phyloP scores from a whole-genome alignment of 176 grass and related monocot species.

The Carex kokanica region DNA sequence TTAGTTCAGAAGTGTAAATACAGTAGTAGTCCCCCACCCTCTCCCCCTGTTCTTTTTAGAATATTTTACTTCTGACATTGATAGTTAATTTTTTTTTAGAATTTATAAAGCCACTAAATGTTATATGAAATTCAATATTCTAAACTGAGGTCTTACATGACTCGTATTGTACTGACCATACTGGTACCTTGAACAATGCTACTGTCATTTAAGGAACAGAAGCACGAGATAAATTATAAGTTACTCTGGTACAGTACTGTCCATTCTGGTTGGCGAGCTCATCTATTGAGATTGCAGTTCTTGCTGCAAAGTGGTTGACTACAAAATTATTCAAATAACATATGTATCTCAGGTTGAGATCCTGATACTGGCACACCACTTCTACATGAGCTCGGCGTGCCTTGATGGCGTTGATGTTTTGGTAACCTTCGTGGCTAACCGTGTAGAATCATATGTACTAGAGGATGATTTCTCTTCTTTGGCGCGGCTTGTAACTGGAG shows the following conservation, averaged over 20 bases:
- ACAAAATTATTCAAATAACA: not conserved
- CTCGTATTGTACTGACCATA: not conserved
- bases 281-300: not conserved
- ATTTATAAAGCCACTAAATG: not conserved
- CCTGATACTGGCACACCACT: conserved; percentile 89
- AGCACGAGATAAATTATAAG: not conserved
- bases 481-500: conserved; percentile 57
- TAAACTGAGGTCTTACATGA: not conserved
- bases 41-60: conserved; percentile 9
- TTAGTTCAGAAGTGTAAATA: conserved; percentile 5
- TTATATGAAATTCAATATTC: conserved; percentile 2
- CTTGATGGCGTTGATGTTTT: conserved; percentile 93
- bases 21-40: not conserved
- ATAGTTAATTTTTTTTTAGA: conserved; percentile 35
- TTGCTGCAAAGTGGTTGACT: conserved; percentile 31
- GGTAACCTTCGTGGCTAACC: conserved; percentile 92
- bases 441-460: conserved; percentile 80
- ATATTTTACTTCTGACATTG: conserved; percentile 27
- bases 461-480: conserved; percentile 37
- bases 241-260: not conserved
- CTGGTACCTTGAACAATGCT: not conserved
- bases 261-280: not conserved
- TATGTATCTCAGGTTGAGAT: conserved; percentile 74
- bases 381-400: conserved; percentile 86
- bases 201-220: not conserved